Evolutionary conservation across 2,329 filamentous ascomycete species (phyloP).

Genomic region (Periglandula ipomoeae): DNA sequence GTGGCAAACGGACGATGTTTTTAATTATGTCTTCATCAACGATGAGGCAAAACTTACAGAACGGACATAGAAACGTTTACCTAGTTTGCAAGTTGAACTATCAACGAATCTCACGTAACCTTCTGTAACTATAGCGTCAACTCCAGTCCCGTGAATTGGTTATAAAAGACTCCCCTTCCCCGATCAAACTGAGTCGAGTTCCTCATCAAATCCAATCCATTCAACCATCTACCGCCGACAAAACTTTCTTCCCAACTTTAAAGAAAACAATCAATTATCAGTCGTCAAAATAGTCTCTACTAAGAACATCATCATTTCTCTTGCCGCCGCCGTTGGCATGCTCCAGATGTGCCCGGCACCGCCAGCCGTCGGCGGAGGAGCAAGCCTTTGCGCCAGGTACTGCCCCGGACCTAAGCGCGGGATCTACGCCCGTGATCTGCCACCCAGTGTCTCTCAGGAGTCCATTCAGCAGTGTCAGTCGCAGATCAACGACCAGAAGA

Average conservation of each 20-base stretch:
- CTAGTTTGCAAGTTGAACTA: no score
- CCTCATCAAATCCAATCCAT: no score
- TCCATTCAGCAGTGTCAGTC: neutral
- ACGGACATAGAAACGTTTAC: no score
- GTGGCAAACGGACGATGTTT: no score
- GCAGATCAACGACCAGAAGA: neutral
- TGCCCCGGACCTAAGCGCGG: neutral
- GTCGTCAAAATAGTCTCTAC: neutral
- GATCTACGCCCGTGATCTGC: neutral
- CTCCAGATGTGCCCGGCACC: neutral
- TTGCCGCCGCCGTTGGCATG: neutral
- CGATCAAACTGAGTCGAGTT: no score
- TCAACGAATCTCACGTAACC: no score
- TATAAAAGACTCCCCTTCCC: no score
- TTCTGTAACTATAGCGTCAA: no score
- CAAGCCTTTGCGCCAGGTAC: neutral
- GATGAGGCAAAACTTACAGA: no score
- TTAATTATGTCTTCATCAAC: no score
- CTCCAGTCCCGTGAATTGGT: no score
- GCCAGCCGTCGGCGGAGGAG: neutral
- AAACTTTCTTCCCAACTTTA: neutral
- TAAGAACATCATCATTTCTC: neutral
- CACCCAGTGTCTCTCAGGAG: neutral
- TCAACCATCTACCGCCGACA: no score
- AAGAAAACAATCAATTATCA: neutral